Evolutionary conservation across 768 basidiomycete genomes (phyloP).

Genomic region (Mycena chlorophos): DNA sequence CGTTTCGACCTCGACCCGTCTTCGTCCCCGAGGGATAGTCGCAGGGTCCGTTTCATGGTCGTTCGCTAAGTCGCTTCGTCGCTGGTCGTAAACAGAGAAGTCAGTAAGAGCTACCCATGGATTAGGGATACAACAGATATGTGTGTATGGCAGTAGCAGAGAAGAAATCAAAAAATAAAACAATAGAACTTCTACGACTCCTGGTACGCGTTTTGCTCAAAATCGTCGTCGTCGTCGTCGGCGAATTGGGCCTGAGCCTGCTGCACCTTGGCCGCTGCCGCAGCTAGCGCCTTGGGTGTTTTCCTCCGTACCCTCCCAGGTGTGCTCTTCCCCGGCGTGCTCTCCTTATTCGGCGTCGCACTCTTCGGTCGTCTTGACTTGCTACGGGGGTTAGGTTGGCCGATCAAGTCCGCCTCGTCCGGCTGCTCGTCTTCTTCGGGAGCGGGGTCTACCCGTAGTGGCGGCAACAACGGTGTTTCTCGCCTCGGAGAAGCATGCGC

Average conservation of each 20-base stretch:
- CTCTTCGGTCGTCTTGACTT: no score
- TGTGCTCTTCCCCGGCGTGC: no score
- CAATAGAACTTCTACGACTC: background rate
- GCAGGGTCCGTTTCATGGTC: slow-evolving; percentile 40
- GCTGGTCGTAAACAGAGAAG: no score
- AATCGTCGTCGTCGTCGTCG: background rate
- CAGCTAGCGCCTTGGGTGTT: background rate
- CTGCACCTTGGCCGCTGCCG: background rate
- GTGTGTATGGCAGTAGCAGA: background rate
- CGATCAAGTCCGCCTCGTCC: no score
- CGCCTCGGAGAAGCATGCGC: no score
- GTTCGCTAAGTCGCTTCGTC: background rate
- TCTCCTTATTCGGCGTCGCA: no score
- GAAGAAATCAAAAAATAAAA: background rate
- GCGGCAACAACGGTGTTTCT: no score
- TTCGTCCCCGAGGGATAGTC: slow-evolving; percentile 34
- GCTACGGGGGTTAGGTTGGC: no score
- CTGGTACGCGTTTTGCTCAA: background rate
- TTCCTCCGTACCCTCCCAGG: no score
- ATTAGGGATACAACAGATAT: slow-evolving; percentile 1
- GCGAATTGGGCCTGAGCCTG: background rate
- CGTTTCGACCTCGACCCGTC: slow-evolving; percentile 45
- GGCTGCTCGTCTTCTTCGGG: no score
- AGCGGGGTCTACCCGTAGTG: no score
- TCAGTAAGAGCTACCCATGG: background rate